A percentile compares a stretch with the other conserved stretches of the same genome.
These are phyloP conservation scores for Gautieria morchelliformis DNA, from an alignment of 768 basidiomycete species.

Conservation along the genomic window DNA sequence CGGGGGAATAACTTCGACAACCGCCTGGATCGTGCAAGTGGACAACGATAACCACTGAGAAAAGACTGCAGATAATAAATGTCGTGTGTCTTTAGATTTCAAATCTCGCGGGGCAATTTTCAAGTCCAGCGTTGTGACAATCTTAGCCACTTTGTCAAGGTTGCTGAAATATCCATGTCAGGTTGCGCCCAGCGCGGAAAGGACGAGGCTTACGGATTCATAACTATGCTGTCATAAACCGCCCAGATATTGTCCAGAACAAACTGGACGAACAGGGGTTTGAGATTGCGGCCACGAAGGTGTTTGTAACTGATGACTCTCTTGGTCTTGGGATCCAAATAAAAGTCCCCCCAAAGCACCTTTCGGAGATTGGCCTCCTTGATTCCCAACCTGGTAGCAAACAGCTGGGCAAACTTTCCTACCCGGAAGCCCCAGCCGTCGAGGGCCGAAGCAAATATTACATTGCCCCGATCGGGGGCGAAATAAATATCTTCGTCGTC, in stretches of 20 bases:
- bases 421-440: conserved; percentile 98
- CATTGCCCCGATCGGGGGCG: conserved; percentile 90
- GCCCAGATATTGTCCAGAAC: conserved; percentile 97
- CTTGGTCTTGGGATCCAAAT: conserved; percentile 93
- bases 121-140: conserved; percentile 70
- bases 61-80: conserved; percentile 78
- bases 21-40: conserved; percentile 82
- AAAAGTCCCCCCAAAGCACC: conserved; percentile 97
- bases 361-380: conserved; percentile 77
- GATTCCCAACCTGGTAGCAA: conserved; percentile 82
- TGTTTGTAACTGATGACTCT: conserved; percentile 86
- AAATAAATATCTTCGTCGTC: conserved; percentile 98
- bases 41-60: conserved; percentile 95
- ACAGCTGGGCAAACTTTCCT: conserved; percentile 87
- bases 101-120: conserved; percentile 84
- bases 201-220: conserved; percentile 68
- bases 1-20: conserved; percentile 89
- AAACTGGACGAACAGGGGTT: conserved; percentile 95
- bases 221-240: conserved; percentile 81
- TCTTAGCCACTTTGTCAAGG: conserved; percentile 80
- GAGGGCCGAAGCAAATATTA: conserved; percentile 90
- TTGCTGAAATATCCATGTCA: conserved; percentile 42
- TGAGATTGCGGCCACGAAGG: conserved; percentile 75
- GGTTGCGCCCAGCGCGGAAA: conserved; percentile 8
- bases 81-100: conserved; percentile 81